Conservation (phyloP, 441 rosid genomes). For the Brassica balearica region DNA sequence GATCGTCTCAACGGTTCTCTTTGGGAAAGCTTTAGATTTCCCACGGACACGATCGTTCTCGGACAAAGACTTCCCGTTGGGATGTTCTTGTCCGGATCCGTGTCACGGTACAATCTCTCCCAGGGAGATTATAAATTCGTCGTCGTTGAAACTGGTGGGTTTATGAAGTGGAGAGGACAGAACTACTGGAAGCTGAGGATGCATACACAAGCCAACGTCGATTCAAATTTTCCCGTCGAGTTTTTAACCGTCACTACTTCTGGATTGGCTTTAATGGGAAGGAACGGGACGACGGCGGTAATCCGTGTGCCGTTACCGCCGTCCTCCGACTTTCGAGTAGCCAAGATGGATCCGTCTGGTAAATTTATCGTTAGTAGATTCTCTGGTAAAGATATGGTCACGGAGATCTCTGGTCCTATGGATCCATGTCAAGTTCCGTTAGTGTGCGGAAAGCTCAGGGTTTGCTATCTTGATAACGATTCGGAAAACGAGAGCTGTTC, state of each 20-base stretch:
- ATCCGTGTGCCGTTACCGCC: constrained; percentile 49
- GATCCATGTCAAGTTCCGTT: constrained; percentile 67
- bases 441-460: constrained; percentile 64
- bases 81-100: constrained; percentile 53
- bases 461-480: constrained; percentile 50
- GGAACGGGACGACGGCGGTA: constrained; percentile 62
- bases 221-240: constrained; percentile 53
- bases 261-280: constrained; percentile 65
- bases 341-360: constrained; percentile 64
- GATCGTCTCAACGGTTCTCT: constrained; percentile 62
- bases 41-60: constrained; percentile 75
- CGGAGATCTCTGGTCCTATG: constrained; percentile 62
- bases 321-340: constrained; percentile 59
- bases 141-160: constrained; percentile 55
- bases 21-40: constrained; percentile 82
- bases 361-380: constrained; percentile 55
- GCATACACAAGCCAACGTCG: constrained; percentile 54
- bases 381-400: constrained; percentile 47
- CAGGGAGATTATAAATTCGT: constrained; percentile 67
- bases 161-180: constrained; percentile 65
- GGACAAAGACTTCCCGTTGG: constrained; percentile 65
- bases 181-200: constrained; percentile 78
- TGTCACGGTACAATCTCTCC: constrained; percentile 53
- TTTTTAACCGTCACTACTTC: constrained; percentile 64
- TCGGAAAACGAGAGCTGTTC: constrained; percentile 59